These are phyloP conservation scores for Caryopteris hybrid DNA, from an alignment of 305 asterid species.

Conservation along the genomic window DNA sequence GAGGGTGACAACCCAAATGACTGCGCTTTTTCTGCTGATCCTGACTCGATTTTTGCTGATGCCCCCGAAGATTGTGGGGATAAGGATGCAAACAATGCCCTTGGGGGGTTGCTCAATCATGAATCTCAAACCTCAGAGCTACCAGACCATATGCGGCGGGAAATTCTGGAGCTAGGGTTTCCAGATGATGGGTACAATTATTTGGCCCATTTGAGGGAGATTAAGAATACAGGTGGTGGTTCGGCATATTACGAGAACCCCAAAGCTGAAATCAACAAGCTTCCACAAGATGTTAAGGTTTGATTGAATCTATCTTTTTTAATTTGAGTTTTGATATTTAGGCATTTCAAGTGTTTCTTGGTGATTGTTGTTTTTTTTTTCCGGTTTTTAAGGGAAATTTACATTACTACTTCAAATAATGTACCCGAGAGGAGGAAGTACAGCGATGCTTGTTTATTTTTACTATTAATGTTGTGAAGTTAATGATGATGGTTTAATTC, in stretches of 20 bases:
- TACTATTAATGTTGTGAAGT: neutral
- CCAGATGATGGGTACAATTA: constrained; percentile 97
- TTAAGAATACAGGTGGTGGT: constrained; percentile 79
- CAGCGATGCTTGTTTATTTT: neutral
- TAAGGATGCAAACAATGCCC: constrained; percentile 13
- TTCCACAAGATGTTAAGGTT: constrained; percentile 85
- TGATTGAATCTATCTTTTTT: neutral
- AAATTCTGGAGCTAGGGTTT: constrained; percentile 85
- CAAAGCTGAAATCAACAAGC: constrained; percentile 44
- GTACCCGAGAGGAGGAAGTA: neutral
- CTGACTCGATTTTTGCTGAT: constrained; percentile 48
- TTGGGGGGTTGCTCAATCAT: too few species aligned
- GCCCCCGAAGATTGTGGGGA: constrained; percentile 47
- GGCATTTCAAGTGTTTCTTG: neutral
- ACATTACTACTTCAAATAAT: neutral
- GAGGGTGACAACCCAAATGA: constrained; percentile 21
- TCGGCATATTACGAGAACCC: constrained; percentile 72
- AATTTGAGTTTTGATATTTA: neutral
- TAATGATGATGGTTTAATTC: neutral
- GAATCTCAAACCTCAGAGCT: constrained; percentile 19
- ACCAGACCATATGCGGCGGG: constrained; percentile 71
- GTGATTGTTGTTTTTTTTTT: neutral
- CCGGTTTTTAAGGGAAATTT: neutral
- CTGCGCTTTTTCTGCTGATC: constrained; percentile 21
- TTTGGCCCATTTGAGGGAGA: constrained; percentile 73